Evolutionary conservation across 768 basidiomycete genomes (phyloP).

Genomic region (Filobasidium wieringae): DNA sequence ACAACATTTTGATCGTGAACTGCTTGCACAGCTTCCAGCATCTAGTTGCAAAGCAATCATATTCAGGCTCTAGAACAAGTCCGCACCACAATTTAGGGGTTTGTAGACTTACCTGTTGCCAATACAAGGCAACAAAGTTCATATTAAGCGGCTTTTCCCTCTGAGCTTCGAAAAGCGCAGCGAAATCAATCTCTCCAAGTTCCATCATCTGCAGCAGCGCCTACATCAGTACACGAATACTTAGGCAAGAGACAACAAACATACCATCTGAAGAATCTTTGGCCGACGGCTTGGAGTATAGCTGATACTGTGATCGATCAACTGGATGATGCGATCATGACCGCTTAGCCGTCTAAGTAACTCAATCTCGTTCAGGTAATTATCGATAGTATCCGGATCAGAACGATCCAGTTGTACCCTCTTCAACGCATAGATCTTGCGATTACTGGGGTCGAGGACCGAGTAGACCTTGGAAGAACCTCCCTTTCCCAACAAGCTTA

Average conservation of each 20-base stretch:
- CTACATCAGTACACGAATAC: not conserved
- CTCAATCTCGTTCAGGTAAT: conserved; percentile 93
- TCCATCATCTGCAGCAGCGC: conserved; percentile 67
- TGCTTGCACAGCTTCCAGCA: conserved; percentile 95
- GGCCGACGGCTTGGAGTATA: conserved; percentile 50
- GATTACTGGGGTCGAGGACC: conserved; percentile 59
- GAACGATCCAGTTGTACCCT: conserved; percentile 79
- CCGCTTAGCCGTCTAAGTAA: conserved; percentile 87
- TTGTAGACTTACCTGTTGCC: conserved; percentile 72
- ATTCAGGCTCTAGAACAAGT: not conserved
- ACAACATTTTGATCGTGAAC: conserved; percentile 98
- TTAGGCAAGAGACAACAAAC: conserved; percentile 9
- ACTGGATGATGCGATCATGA: conserved; percentile 77
- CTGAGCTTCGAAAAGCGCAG: conserved; percentile 69
- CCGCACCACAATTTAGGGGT: no score
- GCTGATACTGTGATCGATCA: conserved; percentile 83
- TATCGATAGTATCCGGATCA: conserved; percentile 74
- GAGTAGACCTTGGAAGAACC: conserved; percentile 93
- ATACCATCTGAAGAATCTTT: conserved; percentile 50
- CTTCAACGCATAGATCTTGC: conserved; percentile 78
- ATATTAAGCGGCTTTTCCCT: conserved; percentile 74
- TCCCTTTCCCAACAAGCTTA: conserved; percentile 83
- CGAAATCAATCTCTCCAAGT: conserved; percentile 86
- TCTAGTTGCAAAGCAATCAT: conserved; percentile 45
- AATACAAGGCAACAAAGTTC: conserved; percentile 89